phyloP scores from a whole-genome alignment of 306 rosid species.

The Comarum palustre region DNA sequence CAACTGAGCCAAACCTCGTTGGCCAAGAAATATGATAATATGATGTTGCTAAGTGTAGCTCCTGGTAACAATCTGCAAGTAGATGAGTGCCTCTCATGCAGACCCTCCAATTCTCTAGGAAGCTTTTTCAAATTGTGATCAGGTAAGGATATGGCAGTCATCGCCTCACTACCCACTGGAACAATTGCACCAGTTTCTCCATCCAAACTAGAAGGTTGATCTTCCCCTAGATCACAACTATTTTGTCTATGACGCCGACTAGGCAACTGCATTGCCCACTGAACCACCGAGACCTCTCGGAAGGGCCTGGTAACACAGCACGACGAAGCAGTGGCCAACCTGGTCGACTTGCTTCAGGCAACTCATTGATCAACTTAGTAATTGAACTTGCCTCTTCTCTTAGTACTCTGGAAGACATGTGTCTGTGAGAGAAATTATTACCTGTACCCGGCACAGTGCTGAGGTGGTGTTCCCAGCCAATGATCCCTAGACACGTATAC shows the following conservation, averaged over 20 bases:
- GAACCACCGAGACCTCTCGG: slow-evolving; percentile 62
- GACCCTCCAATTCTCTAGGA: slow-evolving; percentile 72
- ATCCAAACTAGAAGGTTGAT: slow-evolving; percentile 41
- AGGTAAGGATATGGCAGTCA: slow-evolving; percentile 33
- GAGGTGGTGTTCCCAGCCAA: no score
- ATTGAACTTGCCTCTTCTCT: slow-evolving; percentile 33
- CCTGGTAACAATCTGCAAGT: slow-evolving; percentile 75
- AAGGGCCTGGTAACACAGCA: slow-evolving; percentile 32
- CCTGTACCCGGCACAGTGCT: no score
- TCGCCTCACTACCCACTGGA: slow-evolving; percentile 48
- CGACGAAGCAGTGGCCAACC: slow-evolving; percentile 93
- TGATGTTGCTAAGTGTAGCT: slow-evolving; percentile 73
- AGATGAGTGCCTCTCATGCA: slow-evolving; percentile 77
- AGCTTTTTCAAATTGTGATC: slow-evolving; percentile 30
- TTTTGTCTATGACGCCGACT: slow-evolving; percentile 38
- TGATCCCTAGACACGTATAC: no score
- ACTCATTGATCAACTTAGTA: slow-evolving; percentile 37
- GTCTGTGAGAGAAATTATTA: no score
- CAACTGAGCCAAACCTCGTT: no score
- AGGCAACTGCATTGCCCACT: slow-evolving; percentile 96
- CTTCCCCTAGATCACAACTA: slow-evolving; percentile 29
- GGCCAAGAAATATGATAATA: no score
- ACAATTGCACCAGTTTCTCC: slow-evolving; percentile 75
- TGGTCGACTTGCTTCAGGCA: slow-evolving; percentile 59
- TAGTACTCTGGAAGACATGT: no score